Percentiles rank a stretch among this genome's conserved stretches.
Evolutionary conservation across 768 basidiomycete species (phyloP).

Genomic region (Thelephora aurantiotincta): DNA sequence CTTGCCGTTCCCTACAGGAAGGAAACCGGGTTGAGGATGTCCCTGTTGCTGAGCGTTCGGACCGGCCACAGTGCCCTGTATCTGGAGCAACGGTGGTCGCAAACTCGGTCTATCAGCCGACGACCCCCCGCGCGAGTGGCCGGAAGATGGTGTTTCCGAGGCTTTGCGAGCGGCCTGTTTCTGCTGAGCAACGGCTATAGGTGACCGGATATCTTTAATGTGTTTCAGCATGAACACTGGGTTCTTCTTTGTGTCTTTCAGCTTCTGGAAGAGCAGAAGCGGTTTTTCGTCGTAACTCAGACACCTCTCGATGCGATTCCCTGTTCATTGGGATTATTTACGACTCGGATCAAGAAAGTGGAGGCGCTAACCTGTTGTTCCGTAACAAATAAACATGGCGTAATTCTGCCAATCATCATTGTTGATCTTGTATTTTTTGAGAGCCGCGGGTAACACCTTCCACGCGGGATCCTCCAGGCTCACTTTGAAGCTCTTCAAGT

Average conservation of each 20-base stretch:
- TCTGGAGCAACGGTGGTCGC: constrained; percentile 58
- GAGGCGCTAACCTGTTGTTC: constrained; percentile 56
- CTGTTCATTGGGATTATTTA: constrained; percentile 17
- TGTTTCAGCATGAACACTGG: constrained; percentile 99
- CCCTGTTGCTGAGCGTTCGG: constrained; percentile 23
- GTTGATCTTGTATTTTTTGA: constrained; percentile 98
- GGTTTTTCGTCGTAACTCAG: constrained; percentile 97
- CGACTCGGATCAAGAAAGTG: constrained; percentile 3
- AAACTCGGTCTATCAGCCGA: constrained; percentile 19
- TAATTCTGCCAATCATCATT: constrained; percentile 99
- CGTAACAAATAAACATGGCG: constrained; percentile 99
- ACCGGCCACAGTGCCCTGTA: constrained; percentile 28
- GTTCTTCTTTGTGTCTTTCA: constrained; percentile 95
- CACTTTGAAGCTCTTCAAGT: constrained; percentile 92
- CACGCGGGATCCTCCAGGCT: constrained; percentile 96
- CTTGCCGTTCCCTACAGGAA: constrained; percentile 46
- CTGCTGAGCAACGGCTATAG: constrained; percentile 91
- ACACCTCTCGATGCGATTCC: constrained; percentile 80
- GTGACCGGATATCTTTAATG: constrained; percentile 92
- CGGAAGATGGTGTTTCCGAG: constrained; percentile 19
- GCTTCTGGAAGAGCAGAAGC: constrained; percentile 87
- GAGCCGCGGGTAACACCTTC: constrained; percentile 94
- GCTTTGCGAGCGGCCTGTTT: constrained; percentile 88
- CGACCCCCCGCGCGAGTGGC: constrained; percentile 10
- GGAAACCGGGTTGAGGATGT: constrained; percentile 22